phyloP scores from a whole-genome alignment of 2,329 filamentous ascomycete species.

The Fusarium keratoplasticum region DNA sequence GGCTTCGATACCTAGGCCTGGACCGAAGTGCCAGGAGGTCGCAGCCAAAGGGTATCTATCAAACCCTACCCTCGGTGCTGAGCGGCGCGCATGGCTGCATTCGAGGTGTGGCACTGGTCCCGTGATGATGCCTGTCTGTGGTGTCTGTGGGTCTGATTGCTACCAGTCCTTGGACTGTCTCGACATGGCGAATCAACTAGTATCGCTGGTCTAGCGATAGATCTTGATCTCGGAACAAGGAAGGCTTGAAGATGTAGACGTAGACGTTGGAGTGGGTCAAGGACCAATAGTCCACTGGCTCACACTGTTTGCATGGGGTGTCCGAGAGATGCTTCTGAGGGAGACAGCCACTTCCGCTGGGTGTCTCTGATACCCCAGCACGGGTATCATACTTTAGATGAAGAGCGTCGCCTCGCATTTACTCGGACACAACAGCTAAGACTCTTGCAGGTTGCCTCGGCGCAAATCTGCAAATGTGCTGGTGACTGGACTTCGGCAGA shows the following conservation, averaged over 20 bases:
- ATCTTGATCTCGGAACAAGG: slow-evolving; percentile 2
- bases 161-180: not conserved
- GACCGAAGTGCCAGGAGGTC: not conserved
- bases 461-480: not conserved
- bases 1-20: not conserved
- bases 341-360: slow-evolving; percentile 10
- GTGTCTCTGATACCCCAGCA: not conserved
- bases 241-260: not conserved
- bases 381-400: not conserved
- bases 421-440: slow-evolving; percentile 19
- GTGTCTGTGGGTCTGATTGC: slow-evolving; percentile 23
- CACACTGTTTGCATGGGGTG: not conserved
- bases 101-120: slow-evolving; percentile 20
- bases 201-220: not conserved
- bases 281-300: not conserved
- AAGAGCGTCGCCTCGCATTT: not conserved
- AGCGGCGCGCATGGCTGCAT: slow-evolving; percentile 5
- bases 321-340: not conserved
- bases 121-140: slow-evolving; percentile 41
- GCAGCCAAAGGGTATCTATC: not conserved
- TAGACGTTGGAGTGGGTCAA: slow-evolving; percentile 6
- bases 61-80: not conserved
- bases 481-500: not conserved
- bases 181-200: slow-evolving; percentile 5
- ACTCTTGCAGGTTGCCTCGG: slow-evolving; percentile 35